Conservation (phyloP, 148 eudicot species). For the Drosera capensis region DNA sequence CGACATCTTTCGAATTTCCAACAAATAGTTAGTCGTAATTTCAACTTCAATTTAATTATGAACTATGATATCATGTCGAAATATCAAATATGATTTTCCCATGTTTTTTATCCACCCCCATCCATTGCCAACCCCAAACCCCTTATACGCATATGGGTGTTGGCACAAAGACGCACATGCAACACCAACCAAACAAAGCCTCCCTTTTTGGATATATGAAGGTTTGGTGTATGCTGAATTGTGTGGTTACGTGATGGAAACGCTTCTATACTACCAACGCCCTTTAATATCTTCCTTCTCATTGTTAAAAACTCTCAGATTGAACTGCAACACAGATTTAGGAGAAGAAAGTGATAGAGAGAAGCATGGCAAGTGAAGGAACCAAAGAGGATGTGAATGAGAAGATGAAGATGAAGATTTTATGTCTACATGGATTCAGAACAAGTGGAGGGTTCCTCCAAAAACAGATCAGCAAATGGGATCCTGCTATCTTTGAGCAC, state of each 20-base stretch:
- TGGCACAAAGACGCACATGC: neutral
- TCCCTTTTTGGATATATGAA: neutral
- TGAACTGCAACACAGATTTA: neutral
- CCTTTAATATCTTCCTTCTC: too few relatives aligned
- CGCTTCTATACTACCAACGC: neutral
- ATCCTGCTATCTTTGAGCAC: conserved; percentile 46
- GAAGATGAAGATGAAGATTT: conserved; percentile 40
- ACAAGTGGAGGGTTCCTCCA: conserved; percentile 68
- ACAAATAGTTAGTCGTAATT: too few relatives aligned
- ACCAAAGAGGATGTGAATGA: conserved; percentile 19
- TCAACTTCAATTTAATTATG: too few relatives aligned
- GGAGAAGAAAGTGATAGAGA: neutral
- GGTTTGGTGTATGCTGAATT: neutral
- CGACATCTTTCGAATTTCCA: too few relatives aligned
- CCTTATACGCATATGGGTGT: neutral
- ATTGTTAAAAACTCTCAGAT: neutral
- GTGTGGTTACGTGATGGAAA: neutral
- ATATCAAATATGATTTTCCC: too few relatives aligned
- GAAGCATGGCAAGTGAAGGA: too few relatives aligned
- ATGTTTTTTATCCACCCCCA: too few relatives aligned
- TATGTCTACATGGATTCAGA: conserved; percentile 83
- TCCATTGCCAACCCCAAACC: too few relatives aligned
- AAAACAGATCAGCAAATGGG: conserved; percentile 78
- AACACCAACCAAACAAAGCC: neutral
- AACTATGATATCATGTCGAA: too few relatives aligned